Evolutionary conservation across 2,329 filamentous ascomycete species (phyloP).

Genomic region (Didymosphaeria variabile): DNA sequence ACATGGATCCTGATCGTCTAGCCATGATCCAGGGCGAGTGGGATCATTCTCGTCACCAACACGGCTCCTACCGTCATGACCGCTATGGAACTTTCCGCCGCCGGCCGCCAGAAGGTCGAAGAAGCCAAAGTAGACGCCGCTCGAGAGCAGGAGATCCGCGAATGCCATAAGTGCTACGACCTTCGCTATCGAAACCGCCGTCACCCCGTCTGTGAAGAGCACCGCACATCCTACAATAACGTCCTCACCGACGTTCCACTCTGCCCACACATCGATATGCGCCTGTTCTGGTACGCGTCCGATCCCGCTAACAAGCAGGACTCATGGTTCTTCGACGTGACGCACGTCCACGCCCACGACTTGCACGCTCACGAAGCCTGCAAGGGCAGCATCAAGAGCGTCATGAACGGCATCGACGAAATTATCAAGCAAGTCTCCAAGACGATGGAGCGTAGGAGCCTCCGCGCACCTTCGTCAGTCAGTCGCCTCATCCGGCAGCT

Average conservation of each 20-base stretch:
- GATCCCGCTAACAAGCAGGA: not conserved
- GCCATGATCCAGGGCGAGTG: not conserved
- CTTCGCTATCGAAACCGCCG: not conserved
- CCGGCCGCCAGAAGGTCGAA: not conserved
- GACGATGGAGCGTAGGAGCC: not conserved
- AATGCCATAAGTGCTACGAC: not conserved
- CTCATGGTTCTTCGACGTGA: not conserved
- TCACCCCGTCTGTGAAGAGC: not conserved
- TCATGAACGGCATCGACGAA: not conserved
- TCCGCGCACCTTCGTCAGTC: not conserved
- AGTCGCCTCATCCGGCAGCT: not conserved
- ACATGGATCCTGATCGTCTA: not conserved
- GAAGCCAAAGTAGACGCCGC: not conserved
- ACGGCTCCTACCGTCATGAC: not conserved
- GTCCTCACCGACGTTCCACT: not conserved
- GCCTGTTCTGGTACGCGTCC: not conserved
- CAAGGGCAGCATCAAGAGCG: not conserved
- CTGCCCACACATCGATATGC: not conserved
- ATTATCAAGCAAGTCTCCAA: not conserved
- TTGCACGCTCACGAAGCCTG: not conserved
- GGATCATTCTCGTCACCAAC: not conserved
- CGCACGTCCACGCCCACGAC: not conserved
- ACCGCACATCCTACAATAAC: not conserved
- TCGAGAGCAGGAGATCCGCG: not conserved
- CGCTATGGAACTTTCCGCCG: not conserved